Conservation (phyloP, 2,329 filamentous ascomycete species). For the Penicillium sp. region DNA sequence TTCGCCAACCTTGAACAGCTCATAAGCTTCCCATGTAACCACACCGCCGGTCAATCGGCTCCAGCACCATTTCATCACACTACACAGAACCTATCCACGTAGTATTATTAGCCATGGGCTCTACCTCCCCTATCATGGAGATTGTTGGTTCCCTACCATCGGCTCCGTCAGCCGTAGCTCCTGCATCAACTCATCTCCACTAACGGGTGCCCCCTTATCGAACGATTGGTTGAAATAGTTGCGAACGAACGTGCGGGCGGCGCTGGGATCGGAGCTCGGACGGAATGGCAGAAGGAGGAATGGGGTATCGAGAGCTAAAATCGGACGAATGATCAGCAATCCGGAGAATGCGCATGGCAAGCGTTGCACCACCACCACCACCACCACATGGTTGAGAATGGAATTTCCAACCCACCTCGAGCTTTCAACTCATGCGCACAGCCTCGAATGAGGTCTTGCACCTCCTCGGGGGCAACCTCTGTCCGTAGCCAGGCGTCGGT, state of each 20-base stretch:
- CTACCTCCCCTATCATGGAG: neutral
- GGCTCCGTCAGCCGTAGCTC: slow-evolving; percentile 93
- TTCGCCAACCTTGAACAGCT: slow-evolving; percentile 93
- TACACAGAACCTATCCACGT: slow-evolving; percentile 77
- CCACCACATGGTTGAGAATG: slow-evolving; percentile 31
- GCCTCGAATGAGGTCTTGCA: slow-evolving; percentile 81
- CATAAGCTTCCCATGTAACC: slow-evolving; percentile 96
- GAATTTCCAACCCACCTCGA: slow-evolving; percentile 70
- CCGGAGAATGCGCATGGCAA: slow-evolving; percentile 35
- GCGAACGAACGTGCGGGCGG: slow-evolving; percentile 87
- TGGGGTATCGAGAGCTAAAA: slow-evolving; percentile 79
- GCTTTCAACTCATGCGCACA: slow-evolving; percentile 93
- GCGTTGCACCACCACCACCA: slow-evolving; percentile 27
- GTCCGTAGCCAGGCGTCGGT: slow-evolving; percentile 86
- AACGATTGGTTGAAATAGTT: slow-evolving; percentile 81
- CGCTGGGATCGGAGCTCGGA: slow-evolving; percentile 88
- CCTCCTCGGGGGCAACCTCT: slow-evolving; percentile 84
- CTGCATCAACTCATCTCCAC: slow-evolving; percentile 75
- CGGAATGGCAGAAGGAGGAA: slow-evolving; percentile 95
- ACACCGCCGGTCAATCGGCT: slow-evolving; percentile 87
- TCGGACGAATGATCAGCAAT: slow-evolving; percentile 40
- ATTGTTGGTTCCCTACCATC: slow-evolving; percentile 67
- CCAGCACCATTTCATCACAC: slow-evolving; percentile 99
- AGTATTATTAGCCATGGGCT: neutral
- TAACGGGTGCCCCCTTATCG: slow-evolving; percentile 62